These are phyloP conservation scores for Artomyces pyxidatus DNA, from an alignment of 768 basidiomycete species.

Conservation along the genomic window DNA sequence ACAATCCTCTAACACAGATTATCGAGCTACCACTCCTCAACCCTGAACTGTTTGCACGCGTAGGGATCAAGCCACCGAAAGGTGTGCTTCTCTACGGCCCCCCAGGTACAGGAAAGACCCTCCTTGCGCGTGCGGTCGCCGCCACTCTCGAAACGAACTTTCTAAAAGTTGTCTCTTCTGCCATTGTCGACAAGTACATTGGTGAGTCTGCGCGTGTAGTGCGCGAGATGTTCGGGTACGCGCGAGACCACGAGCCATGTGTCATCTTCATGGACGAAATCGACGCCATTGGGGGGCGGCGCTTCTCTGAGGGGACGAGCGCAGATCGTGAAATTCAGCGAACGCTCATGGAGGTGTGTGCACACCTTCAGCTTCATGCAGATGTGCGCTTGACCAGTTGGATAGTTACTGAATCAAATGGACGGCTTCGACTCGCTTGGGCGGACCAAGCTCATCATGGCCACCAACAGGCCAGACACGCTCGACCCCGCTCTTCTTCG, in stretches of 20 bases:
- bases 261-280: constrained; percentile 99
- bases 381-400: background rate
- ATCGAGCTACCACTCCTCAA: constrained; percentile 93
- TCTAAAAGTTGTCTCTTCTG: constrained; percentile 96
- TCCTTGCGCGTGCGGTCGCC: constrained; percentile 92
- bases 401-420: constrained; percentile 96
- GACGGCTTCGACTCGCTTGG: constrained; percentile 98
- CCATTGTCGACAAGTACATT: constrained; percentile 97
- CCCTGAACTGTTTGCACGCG: constrained; percentile 91
- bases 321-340: constrained; percentile 98
- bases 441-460: constrained; percentile 95
- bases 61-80: constrained; percentile 94
- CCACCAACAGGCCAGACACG: constrained; percentile 98
- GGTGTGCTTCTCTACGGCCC: constrained; percentile 95
- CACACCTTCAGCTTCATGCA: background rate
- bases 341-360: constrained; percentile 87
- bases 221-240: constrained; percentile 99
- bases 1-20: constrained; percentile 40
- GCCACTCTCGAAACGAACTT: constrained; percentile 94
- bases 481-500: constrained; percentile 94
- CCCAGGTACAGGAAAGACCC: constrained; percentile 94
- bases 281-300: constrained; percentile 91
- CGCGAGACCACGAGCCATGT: constrained; percentile 94
- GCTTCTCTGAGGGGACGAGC: constrained; percentile 90
- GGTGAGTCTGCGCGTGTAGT: constrained; percentile 95